Base-by-base conservation (phyloP, 2,329 filamentous ascomycete genomes). In the Onygenales sp. region DNA sequence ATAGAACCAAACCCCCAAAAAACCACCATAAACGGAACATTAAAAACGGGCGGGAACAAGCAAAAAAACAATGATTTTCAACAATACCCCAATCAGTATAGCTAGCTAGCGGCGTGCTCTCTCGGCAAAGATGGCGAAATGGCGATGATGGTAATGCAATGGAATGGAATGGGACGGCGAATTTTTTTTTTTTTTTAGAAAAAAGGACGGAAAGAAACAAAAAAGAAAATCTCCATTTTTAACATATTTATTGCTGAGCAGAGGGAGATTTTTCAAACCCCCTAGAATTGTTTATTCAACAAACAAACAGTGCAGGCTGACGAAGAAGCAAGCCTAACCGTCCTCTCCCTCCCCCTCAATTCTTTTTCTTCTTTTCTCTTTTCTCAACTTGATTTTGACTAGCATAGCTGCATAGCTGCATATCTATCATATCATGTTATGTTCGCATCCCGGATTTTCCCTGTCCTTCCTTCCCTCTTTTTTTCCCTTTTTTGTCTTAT, bases 51-150 rank as follows among this genome's bases (percentile, higher is more conserved):
- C 21, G 21, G 21, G 21, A 49, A 11, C 35, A 41, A 27, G 1
- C 13, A 38, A 38, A 10, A 65, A 69, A 65, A 68, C 67, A 64
- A 68, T 69, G 65, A 66, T 64, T 69, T 69, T 66, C 69, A 69
- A 67, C 69, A 49, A 49, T 49, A 49, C 47, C 47, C 47, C 21
- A 27, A 27, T 27, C 21, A 27, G 21, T 27, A 27, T 27, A 27
- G 21, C 21, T 27, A 27, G 21, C 21, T 17, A 17, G 17, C 17
- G 17, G 17, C 17, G 17, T 17, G 17, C 17, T 17, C 17, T 17
- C 17, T 17, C 36, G 21, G 21, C 38, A 49, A 14, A 36, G 17
- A 6, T 14, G 47, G 36, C 47, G 47, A 49, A 49, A 9, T 4
- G 41, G 21, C 17, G 36, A 41, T 49, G 14, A 17, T 17, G 45